Percentiles rank a stretch among this genome's conserved stretches.
These are phyloP conservation scores for Scortechinia acanthostroma DNA, from an alignment of 2,329 filamentous ascomycete species.

Conservation along the genomic window DNA sequence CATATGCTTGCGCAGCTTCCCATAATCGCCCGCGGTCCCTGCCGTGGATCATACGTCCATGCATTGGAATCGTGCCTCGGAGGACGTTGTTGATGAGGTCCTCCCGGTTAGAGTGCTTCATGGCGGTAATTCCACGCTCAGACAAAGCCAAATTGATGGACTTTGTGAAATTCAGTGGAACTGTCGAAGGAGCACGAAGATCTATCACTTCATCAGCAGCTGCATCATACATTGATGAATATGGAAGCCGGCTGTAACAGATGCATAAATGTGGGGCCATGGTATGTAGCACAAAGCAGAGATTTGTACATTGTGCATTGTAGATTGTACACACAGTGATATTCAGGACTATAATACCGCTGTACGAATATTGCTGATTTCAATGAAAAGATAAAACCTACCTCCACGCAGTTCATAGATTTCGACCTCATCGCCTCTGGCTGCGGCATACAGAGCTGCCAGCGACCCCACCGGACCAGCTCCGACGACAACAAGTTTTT, in stretches of 20 bases:
- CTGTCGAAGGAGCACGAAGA: constrained; percentile 74
- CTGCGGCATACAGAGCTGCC: constrained; percentile 85
- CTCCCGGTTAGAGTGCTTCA: constrained; percentile 62
- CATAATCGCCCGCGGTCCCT: constrained; percentile 58
- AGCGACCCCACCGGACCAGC: constrained; percentile 89
- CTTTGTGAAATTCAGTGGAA: constrained; percentile 88
- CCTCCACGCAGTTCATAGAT: constrained; percentile 89
- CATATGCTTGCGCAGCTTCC: constrained; percentile 80
- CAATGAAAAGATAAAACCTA: too few species aligned
- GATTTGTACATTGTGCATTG: too few species aligned
- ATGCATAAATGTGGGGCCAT: too few species aligned
- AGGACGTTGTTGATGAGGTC: constrained; percentile 70
- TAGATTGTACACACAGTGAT: constrained; percentile 6
- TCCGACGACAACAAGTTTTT: constrained; percentile 79
- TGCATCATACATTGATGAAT: constrained; percentile 3
- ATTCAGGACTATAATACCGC: too few species aligned
- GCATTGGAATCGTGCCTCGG: constrained; percentile 79
- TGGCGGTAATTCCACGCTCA: constrained; percentile 84
- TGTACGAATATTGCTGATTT: too few species aligned
- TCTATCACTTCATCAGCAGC: constrained; percentile 41
- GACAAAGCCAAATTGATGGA: constrained; percentile 97
- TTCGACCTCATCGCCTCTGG: constrained; percentile 81
- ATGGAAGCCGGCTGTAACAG: too few species aligned
- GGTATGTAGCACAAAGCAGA: too few species aligned
- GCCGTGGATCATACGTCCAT: constrained; percentile 92